Evolutionary conservation across 306 rosid species (phyloP), one percentile per base, ranked within the genome.

Genomic region (Cicer pinnatifidum): DNA sequence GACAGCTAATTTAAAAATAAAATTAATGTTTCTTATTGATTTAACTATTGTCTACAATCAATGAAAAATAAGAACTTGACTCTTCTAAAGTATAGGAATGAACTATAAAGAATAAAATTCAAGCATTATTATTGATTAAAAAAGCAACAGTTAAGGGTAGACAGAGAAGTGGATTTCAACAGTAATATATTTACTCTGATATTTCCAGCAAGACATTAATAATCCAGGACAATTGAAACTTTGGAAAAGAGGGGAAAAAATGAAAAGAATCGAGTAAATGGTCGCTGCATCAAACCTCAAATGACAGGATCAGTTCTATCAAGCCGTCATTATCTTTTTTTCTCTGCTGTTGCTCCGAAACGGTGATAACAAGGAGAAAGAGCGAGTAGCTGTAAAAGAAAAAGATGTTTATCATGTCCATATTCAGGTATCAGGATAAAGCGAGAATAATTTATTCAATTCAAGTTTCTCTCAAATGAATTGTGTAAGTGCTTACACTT

Each of bases 321-420:
- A 84, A 16, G 83, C 78, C 73, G 53, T 77, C 58, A 67, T 63
- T 74, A 70, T 65, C 85, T 91, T 93, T 85, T 89, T 91, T 48
- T 91, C 96, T 70, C 88, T 78, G n/a, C 13, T 81, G 85, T 88
- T 90, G 83, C 89, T 90, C 69, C 93, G 86, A 82, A 93, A 93
- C 6, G 98, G 93, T 1, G 96, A 88, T 67, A 93, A 79, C 80
- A 93, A 81, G 81, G 96, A 93, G 89, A 91, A 89, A 44, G 93
- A 56, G 47, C 93, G 96, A 40, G 97, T 86, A 40, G 90, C 98
- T 93, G 93, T 81, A 78, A n/a, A 39, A 80, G 47, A 64, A 71
- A 9, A 57, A 72, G 11, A 33, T 44, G 58, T 56, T 57, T 17
- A 40, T 44, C 11, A 69, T 33, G 68, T 52, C 15, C 66, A 44